Percentiles rank a stretch among this genome's conserved stretches.
Conservation (phyloP, 768 basidiomycete genomes). For the Boletus sensibilis region DNA sequence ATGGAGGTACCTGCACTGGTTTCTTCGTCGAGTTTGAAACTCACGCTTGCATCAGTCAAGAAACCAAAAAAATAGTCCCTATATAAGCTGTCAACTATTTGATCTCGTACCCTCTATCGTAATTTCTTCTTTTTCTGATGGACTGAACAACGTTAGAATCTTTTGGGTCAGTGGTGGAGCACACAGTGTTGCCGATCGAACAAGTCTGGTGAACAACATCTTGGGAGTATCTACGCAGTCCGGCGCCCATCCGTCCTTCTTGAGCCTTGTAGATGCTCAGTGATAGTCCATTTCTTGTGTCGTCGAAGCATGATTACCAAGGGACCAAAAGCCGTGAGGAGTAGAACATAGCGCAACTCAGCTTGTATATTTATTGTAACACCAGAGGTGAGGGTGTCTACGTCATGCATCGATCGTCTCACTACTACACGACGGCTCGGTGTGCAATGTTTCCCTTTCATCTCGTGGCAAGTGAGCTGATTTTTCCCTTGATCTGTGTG, state of each 20-base stretch:
- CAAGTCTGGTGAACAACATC: neutral
- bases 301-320: neutral
- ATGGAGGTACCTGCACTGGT: constrained; percentile 65
- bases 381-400: neutral
- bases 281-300: neutral
- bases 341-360: neutral
- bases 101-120: neutral
- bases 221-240: neutral
- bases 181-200: neutral
- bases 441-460: neutral
- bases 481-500: neutral
- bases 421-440: neutral
- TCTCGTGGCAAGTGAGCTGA: neutral
- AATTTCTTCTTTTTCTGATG: neutral
- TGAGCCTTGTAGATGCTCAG: neutral
- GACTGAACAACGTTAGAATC: neutral
- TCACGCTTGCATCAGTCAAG: constrained; percentile 55
- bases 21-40: neutral
- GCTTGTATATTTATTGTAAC: neutral
- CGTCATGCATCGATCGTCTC: neutral
- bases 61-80: constrained; percentile 72
- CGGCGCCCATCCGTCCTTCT: neutral
- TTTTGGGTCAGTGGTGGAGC: neutral
- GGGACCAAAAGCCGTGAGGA: neutral
- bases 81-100: neutral